Percentiles rank a stretch among this genome's conserved stretches.
phyloP scores from a whole-genome alignment of 169 alveolate genomes.

The Ichthyophthirius multifiliis region DNA sequence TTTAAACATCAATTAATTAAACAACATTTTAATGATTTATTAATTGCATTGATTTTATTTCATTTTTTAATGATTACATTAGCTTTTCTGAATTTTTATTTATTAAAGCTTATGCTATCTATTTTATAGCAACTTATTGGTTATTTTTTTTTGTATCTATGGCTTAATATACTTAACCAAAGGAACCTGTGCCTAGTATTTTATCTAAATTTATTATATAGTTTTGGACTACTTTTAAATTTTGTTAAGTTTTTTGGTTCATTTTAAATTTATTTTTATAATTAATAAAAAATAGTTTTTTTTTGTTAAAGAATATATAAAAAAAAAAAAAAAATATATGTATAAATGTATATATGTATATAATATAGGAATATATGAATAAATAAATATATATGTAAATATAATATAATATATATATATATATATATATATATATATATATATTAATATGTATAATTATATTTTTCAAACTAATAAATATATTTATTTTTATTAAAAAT shows the following conservation, averaged over 20 bases:
- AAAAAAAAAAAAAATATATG: no score
- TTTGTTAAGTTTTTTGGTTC: not conserved
- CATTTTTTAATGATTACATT: not conserved
- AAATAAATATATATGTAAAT: no score
- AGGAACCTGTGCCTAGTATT: not conserved
- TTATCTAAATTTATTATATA: not conserved
- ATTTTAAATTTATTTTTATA: no score
- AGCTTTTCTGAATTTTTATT: not conserved
- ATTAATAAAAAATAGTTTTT: no score
- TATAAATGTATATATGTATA: no score
- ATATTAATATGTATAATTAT: no score
- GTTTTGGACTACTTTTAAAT: not conserved
- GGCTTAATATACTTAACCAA: slow-evolving; percentile 1
- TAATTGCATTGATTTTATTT: not conserved
- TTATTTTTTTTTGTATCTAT: not conserved
- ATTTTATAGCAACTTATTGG: not conserved
- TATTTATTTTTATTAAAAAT: no score
- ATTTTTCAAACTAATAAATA: no score
- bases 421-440: no score
- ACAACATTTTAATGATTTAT: not conserved
- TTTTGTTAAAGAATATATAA: no score
- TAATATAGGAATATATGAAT: no score
- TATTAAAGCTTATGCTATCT: not conserved
- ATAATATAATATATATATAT: no score
- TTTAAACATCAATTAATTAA: not conserved